Conservation (phyloP, 2,329 filamentous ascomycete species). For the Parafenestella ontariensis region DNA sequence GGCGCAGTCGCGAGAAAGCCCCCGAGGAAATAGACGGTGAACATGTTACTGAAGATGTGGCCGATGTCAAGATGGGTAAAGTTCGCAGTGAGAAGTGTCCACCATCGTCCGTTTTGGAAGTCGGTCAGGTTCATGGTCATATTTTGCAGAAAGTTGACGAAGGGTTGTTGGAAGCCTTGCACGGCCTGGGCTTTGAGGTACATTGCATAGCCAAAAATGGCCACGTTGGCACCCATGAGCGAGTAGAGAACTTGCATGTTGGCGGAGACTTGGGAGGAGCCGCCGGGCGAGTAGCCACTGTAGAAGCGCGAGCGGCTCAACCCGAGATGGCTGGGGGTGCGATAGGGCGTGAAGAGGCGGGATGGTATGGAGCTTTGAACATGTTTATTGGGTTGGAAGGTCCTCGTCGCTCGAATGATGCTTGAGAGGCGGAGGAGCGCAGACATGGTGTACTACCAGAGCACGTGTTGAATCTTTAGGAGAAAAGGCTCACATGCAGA, state of each 20-base stretch:
- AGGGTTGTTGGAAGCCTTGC: constrained; percentile 22
- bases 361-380: constrained; percentile 10
- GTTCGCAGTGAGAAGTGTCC: constrained; percentile 48
- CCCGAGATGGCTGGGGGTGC: constrained; percentile 7
- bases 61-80: constrained; percentile 48
- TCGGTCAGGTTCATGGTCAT: constrained; percentile 43
- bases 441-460: constrained; percentile 5
- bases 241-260: constrained; percentile 40
- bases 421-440: constrained; percentile 10
- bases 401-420: not conserved
- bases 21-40: constrained; percentile 50
- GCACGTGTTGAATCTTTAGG: not conserved
- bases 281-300: constrained; percentile 1
- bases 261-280: constrained; percentile 3
- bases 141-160: constrained; percentile 33
- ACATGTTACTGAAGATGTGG: constrained; percentile 54
- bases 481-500: not conserved
- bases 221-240: constrained; percentile 51
- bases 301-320: constrained; percentile 16
- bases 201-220: constrained; percentile 48
- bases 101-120: constrained; percentile 39
- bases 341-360: constrained; percentile 29
- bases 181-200: constrained; percentile 39
- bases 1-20: constrained; percentile 39
- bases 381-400: constrained; percentile 12